Percentiles rank a stretch among this genome's conserved stretches.
Evolutionary conservation across 2,329 filamentous ascomycete species (phyloP).

Genomic region (Diaporthe amygdali): DNA sequence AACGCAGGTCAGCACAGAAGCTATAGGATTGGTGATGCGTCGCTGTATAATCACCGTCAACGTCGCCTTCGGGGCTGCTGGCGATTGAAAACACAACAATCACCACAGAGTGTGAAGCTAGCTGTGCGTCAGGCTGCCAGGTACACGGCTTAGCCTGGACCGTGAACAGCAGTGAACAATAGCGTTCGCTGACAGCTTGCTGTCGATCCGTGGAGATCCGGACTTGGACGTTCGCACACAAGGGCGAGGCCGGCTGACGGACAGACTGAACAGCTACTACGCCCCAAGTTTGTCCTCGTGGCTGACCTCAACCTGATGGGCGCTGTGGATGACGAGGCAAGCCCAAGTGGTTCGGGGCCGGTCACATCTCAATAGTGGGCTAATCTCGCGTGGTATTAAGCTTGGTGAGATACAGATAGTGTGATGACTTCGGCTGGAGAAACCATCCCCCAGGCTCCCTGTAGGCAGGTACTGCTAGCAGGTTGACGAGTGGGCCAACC

Average conservation of each 20-base stretch:
- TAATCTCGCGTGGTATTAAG: neutral
- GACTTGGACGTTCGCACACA: neutral
- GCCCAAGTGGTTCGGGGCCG: neutral
- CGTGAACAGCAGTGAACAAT: neutral
- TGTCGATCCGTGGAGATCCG: neutral
- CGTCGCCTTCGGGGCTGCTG: neutral
- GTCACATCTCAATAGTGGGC: neutral
- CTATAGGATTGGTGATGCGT: neutral
- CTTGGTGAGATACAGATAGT: neutral
- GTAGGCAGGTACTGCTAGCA: neutral
- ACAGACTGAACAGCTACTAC: neutral
- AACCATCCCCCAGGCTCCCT: neutral
- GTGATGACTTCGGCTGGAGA: neutral
- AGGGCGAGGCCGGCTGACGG: conserved; percentile 2
- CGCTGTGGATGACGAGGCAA: neutral
- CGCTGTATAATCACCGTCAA: neutral
- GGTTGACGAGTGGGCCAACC: neutral
- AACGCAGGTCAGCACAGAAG: neutral
- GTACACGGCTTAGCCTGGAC: neutral
- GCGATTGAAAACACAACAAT: neutral
- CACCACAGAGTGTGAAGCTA: neutral
- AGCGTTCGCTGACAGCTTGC: neutral
- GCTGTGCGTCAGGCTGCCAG: neutral
- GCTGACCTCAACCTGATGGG: conserved; percentile 8
- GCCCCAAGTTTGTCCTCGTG: neutral